phyloP scores from a whole-genome alignment of 257 asterid genomes.

The Nyctanthes arbortristis region DNA sequence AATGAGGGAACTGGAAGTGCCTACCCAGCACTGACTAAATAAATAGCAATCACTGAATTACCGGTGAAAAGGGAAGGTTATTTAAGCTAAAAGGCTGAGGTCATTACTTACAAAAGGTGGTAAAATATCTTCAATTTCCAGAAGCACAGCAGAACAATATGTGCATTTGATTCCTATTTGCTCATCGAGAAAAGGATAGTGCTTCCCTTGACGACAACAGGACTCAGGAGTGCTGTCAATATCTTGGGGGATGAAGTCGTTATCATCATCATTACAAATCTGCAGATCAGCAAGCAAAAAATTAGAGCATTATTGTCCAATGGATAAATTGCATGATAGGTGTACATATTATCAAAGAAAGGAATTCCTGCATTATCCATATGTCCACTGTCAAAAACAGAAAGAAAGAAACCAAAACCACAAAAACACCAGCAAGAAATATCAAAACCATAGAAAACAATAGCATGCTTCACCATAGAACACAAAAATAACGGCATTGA shows the following conservation, averaged over 20 bases:
- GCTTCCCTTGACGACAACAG: slow-evolving; percentile 51
- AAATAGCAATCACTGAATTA: not conserved
- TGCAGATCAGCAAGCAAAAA: slow-evolving; percentile 23
- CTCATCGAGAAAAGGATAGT: slow-evolving; percentile 54
- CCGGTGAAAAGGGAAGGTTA: not conserved
- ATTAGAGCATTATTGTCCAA: not conserved
- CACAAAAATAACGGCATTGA: not conserved
- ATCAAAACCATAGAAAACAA: not conserved
- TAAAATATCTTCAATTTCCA: slow-evolving; percentile 59
- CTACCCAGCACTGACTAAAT: not conserved
- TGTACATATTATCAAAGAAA: not conserved
- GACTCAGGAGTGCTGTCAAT: slow-evolving; percentile 32
- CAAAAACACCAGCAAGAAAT: not conserved
- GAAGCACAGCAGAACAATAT: slow-evolving; percentile 38
- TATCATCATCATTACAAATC: slow-evolving; percentile 24
- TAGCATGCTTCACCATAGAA: not conserved
- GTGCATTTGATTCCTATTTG: slow-evolving; percentile 64
- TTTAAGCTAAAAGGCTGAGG: not conserved
- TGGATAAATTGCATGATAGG: not conserved
- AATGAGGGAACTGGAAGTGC: not conserved
- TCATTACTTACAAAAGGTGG: slow-evolving; percentile 57
- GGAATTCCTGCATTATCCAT: not conserved
- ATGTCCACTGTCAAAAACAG: not conserved
- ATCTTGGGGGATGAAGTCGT: slow-evolving; percentile 6
- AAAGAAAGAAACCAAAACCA: not conserved